phyloP scores from a whole-genome alignment of 768 basidiomycete species.

The Mycena maculata region DNA sequence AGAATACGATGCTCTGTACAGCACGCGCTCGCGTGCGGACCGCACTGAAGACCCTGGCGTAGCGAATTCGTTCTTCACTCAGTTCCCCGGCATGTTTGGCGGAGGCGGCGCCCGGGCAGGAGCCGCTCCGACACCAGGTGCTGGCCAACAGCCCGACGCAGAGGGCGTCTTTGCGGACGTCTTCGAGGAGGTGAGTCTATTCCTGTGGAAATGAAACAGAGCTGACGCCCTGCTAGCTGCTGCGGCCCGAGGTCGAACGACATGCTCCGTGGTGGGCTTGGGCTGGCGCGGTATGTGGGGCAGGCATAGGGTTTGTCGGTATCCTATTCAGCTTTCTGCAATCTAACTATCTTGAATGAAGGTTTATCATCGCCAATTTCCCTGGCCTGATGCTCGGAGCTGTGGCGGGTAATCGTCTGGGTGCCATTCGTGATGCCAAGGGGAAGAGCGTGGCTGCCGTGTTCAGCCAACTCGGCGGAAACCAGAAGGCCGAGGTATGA shows the following conservation, averaged over 20 bases:
- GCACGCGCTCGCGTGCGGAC: conserved; percentile 61
- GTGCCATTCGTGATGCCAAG: conserved; percentile 93
- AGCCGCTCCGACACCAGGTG: conserved; percentile 35
- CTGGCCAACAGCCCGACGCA: conserved; percentile 72
- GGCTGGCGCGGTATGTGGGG: conserved; percentile 72
- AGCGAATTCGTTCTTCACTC: conserved; percentile 79
- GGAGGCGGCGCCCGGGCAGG: conserved; percentile 51
- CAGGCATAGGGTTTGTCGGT: conserved; percentile 55
- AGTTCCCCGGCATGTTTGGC: conserved; percentile 80
- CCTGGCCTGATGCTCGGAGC: conserved; percentile 90
- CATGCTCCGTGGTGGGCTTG: conserved; percentile 62
- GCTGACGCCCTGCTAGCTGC: conserved; percentile 55
- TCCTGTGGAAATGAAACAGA: background rate
- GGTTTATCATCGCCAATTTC: conserved; percentile 77
- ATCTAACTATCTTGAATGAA: background rate
- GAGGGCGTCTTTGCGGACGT: conserved; percentile 89
- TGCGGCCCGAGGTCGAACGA: conserved; percentile 84
- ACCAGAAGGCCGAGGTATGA: conserved; percentile 89
- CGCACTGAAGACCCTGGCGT: conserved; percentile 72
- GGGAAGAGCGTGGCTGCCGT: conserved; percentile 93
- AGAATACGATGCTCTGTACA: conserved; percentile 79
- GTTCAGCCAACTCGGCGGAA: conserved; percentile 78
- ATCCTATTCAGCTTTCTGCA: conserved; percentile 35
- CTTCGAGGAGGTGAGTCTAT: conserved; percentile 80
- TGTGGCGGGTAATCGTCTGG: conserved; percentile 89